Evolutionary conservation across 768 basidiomycete genomes (phyloP), one percentile per base, ranked within the genome.

Genomic region (Amyloporia xantha): DNA sequence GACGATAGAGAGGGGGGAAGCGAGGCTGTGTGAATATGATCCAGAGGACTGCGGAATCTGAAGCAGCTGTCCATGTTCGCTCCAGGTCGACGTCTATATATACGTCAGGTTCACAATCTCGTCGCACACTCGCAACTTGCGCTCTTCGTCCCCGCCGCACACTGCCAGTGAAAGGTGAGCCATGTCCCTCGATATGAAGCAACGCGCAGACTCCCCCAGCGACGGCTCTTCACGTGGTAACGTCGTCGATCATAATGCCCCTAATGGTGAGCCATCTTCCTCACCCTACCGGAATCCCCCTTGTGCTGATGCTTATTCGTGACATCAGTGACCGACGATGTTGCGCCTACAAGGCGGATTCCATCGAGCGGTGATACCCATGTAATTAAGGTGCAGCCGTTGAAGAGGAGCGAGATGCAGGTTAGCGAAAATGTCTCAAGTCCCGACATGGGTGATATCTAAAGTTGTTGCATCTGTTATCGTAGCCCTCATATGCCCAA

Each of bases 401-500:
- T 92, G 68, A 87, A 82, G 70, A 77, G 79, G 53, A 79, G 75
- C 39, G 90, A 92, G 68, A 91, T 92, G 90, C 90, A 92, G 82
- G 86, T 82, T 35, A 38, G 72, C 58, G 7, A 7, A 4, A 26
- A 49, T 30, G 23, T 5, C 45, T 15, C 49, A 13, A 21, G 27
- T 20, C 44, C 41, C 5, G 3, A 27, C 27, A 39, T 49, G 20
- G n/a, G 41, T 53, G 49, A 36, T 21, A 33, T 33, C 15, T 7
- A 33, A 33, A 33, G 15, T 47, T 26, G 50, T n/a, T n/a, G n/a
- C n/a, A n/a, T 39, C 48, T 37, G 43, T 45, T 21, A 24, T 66
- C 63, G 61, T 65, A 96, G 84, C 91, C 88, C 2, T 91, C 88
- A 0, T 96, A 97, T 65, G 81, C 92, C 2, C 92, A 97, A 67